Percentiles rank a stretch among this genome's conserved stretches.
Conservation (phyloP, 345 rosid genomes). For the Eutrema japonicum region DNA sequence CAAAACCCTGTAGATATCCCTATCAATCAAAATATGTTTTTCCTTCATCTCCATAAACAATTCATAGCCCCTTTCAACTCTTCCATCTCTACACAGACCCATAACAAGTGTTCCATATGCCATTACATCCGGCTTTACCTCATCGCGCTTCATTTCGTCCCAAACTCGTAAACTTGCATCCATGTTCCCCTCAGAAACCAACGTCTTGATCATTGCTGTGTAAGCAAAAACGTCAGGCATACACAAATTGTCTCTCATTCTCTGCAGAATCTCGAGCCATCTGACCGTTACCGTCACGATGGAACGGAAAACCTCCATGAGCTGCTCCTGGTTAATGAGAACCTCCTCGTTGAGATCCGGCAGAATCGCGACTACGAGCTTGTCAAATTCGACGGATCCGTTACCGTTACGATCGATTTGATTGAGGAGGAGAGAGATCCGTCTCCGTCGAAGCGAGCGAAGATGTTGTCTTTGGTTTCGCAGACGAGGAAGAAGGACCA, state of each 20-base stretch:
- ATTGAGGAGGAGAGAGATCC: too few species aligned
- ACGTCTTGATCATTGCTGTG: conserved; percentile 70
- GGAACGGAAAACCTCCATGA: too few species aligned
- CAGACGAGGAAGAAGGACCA: too few species aligned
- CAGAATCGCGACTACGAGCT: too few species aligned
- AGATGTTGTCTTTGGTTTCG: too few species aligned
- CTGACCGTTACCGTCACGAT: too few species aligned
- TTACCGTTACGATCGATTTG: too few species aligned
- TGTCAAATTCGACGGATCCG: too few species aligned
- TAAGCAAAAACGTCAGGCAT: conserved; percentile 90
- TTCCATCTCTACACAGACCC: conserved; percentile 70
- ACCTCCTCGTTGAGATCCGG: too few species aligned
- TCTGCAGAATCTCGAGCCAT: conserved; percentile 61
- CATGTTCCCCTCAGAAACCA: conserved; percentile 67
- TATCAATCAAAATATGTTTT: conserved; percentile 69
- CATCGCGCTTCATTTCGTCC: conserved; percentile 80
- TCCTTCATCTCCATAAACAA: conserved; percentile 80
- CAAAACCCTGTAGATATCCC: conserved; percentile 64
- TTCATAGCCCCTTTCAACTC: conserved; percentile 60
- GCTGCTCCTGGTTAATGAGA: too few species aligned
- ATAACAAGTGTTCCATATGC: conserved; percentile 69
- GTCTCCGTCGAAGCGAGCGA: too few species aligned
- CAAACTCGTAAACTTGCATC: conserved; percentile 78
- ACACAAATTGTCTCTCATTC: conserved; percentile 71
- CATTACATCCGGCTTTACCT: conserved; percentile 81